phyloP scores from a whole-genome alignment of 2,329 filamentous ascomycete species.

The Epichloe brachyelytri region DNA sequence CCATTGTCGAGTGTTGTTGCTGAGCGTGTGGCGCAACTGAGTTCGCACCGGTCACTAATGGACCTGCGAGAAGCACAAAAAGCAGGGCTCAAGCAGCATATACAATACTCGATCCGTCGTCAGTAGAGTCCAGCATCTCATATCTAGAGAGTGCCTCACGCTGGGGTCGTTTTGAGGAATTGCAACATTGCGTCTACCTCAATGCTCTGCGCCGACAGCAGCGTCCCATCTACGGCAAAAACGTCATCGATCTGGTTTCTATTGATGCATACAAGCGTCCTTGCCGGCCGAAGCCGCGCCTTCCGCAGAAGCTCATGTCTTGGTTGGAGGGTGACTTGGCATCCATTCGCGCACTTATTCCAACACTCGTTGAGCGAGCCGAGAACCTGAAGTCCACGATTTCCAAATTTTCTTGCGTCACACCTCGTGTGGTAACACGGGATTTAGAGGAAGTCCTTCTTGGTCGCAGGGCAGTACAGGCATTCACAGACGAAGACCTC shows the following conservation, averaged over 20 bases:
- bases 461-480: conserved; percentile 43
- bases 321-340: conserved; percentile 65
- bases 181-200: conserved; percentile 69
- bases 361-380: conserved; percentile 61
- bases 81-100: conserved; percentile 42
- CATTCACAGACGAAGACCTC: conserved; percentile 44
- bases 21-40: conserved; percentile 49
- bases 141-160: conserved; percentile 60
- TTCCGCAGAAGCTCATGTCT: conserved; percentile 50
- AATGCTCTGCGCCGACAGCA: conserved; percentile 72
- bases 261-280: conserved; percentile 48
- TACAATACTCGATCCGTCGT: conserved; percentile 48
- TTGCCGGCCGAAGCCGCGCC: conserved; percentile 44
- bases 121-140: conserved; percentile 54
- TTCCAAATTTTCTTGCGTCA: conserved; percentile 83
- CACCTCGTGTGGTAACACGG: conserved; percentile 72
- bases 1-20: conserved; percentile 41
- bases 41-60: conserved; percentile 55
- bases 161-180: conserved; percentile 59
- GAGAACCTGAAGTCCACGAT: conserved; percentile 61
- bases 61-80: conserved; percentile 60
- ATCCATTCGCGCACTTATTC: conserved; percentile 53
- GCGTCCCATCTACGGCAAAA: conserved; percentile 67
- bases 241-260: conserved; percentile 62
- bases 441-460: conserved; percentile 60